phyloP scores from a whole-genome alignment of 2,329 filamentous ascomycete species.

The Xylaria sp. region DNA sequence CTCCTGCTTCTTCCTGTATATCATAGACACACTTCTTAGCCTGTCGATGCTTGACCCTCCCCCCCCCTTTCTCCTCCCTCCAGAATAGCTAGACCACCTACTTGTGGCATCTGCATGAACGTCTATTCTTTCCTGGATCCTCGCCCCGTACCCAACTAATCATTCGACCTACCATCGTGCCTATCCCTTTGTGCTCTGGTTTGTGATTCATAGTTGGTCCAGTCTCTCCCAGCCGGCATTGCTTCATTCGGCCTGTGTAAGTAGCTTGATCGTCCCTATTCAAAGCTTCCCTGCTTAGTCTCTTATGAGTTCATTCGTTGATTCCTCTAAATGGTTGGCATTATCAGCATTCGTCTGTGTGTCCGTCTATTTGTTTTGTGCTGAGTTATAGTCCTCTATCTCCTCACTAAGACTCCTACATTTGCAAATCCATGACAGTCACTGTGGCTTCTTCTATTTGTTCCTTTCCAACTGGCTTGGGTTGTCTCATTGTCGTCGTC shows the following conservation, averaged over 20 bases:
- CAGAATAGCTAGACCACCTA: background rate
- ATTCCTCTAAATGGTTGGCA: slow-evolving; percentile 12
- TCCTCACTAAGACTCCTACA: slow-evolving; percentile 6
- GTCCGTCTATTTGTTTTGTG: slow-evolving; percentile 11
- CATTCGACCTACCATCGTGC: background rate
- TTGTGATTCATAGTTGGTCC: background rate
- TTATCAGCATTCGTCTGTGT: slow-evolving; percentile 5
- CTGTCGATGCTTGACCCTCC: background rate
- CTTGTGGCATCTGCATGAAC: background rate
- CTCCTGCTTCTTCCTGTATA: slow-evolving; percentile 1
- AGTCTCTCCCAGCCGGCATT: background rate
- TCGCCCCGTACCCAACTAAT: background rate
- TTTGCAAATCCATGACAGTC: slow-evolving; percentile 1
- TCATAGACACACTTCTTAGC: slow-evolving; percentile 4
- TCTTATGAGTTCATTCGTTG: slow-evolving; percentile 13
- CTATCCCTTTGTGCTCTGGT: background rate
- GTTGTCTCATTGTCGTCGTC: slow-evolving; percentile 1
- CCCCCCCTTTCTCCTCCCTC: background rate
- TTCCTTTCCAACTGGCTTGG: background rate
- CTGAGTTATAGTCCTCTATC: slow-evolving; percentile 8
- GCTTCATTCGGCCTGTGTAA: slow-evolving; percentile 21
- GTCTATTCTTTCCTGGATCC: slow-evolving; percentile 2
- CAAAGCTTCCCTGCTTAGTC: background rate
- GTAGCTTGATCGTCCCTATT: slow-evolving; percentile 20
- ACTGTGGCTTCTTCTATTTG: slow-evolving; percentile 10